Conservation (phyloP, 2,329 filamentous ascomycete genomes). For the Colletotrichum tropicale region DNA sequence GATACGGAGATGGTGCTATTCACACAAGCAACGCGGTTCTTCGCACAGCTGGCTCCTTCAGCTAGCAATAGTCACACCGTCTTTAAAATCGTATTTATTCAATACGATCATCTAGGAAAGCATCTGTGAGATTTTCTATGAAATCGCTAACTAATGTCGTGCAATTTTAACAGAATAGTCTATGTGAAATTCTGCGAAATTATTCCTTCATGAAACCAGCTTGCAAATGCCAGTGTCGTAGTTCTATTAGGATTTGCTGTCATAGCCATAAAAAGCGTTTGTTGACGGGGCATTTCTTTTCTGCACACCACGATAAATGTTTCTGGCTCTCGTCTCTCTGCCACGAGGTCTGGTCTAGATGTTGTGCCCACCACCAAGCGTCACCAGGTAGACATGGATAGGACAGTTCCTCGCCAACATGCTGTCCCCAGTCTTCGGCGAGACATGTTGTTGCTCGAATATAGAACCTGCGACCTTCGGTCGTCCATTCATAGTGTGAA, state of each 20-base stretch:
- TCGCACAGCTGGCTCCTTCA: neutral
- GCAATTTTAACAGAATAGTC: neutral
- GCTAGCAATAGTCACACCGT: neutral
- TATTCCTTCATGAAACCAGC: fast-evolving
- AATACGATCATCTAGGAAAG: neutral
- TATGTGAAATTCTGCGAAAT: fast-evolving
- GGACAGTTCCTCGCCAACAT: fast-evolving
- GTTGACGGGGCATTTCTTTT: neutral
- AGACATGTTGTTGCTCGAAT: fast-evolving
- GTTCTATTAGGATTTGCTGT: neutral
- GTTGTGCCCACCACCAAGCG: neutral
- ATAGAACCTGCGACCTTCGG: neutral
- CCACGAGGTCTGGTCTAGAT: neutral
- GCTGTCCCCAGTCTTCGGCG: fast-evolving
- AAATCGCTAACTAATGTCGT: no score
- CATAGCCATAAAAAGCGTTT: neutral
- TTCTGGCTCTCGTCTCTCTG: neutral
- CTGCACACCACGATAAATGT: neutral
- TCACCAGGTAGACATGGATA: neutral
- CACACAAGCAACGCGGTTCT: neutral
- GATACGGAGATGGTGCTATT: neutral
- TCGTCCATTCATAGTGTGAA: neutral
- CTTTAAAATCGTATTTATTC: no score
- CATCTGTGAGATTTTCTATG: neutral
- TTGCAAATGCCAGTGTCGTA: fast-evolving